phyloP scores from a whole-genome alignment of 148 eudicot genomes.

The Pouteria glomerata region DNA sequence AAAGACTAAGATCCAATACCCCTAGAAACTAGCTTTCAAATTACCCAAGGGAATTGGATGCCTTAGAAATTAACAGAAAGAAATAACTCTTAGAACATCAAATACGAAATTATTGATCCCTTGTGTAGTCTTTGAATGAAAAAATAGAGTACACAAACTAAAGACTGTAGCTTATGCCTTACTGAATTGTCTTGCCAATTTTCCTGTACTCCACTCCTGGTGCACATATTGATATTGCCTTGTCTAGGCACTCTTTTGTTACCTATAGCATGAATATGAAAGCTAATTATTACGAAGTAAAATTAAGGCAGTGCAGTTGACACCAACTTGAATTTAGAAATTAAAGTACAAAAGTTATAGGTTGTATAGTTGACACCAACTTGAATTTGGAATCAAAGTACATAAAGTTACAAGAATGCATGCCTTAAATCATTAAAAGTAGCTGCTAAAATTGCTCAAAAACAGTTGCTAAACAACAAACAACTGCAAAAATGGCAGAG shows the following conservation, averaged over 20 bases:
- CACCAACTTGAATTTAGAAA: too few relatives aligned
- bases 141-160: background rate
- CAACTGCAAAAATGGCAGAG: too few relatives aligned
- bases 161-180: slow-evolving; percentile 25
- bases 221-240: slow-evolving; percentile 88
- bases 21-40: background rate
- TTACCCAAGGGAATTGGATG: background rate
- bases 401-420: too few relatives aligned
- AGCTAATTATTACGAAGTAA: background rate
- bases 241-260: slow-evolving; percentile 83
- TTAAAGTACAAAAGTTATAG: too few relatives aligned
- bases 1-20: background rate
- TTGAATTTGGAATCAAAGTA: too few relatives aligned
- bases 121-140: background rate
- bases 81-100: background rate
- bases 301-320: too few relatives aligned
- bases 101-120: background rate
- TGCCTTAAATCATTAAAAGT: too few relatives aligned
- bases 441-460: too few relatives aligned
- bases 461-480: too few relatives aligned
- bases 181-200: slow-evolving; percentile 91
- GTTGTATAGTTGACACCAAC: too few relatives aligned
- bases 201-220: slow-evolving; percentile 84
- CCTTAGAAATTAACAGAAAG: background rate
- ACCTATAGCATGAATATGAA: slow-evolving; percentile 41